Conservation (phyloP, 1,284 basidiomycete genomes). For the Puccinia brachypodii region DNA sequence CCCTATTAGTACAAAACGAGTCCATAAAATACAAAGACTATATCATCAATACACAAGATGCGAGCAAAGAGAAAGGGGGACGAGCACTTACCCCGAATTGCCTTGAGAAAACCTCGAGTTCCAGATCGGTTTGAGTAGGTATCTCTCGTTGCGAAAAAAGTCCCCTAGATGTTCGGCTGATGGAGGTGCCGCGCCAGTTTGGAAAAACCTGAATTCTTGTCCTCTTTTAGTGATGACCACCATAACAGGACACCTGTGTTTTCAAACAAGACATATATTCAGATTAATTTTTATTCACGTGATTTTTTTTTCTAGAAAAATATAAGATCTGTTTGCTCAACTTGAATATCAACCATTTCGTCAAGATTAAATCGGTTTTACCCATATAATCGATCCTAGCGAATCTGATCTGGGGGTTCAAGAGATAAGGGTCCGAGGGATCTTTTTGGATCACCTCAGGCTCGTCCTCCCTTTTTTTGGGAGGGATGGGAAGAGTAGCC, state of each 20-base stretch:
- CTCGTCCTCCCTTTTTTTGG: constrained; percentile 35
- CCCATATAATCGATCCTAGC: constrained; percentile 46
- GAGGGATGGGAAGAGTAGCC: constrained; percentile 27
- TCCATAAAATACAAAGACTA: background rate
- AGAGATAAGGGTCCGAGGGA: constrained; percentile 24
- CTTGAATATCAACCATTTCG: constrained; percentile 49
- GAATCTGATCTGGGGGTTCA: constrained; percentile 36
- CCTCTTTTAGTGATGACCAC: constrained; percentile 50
- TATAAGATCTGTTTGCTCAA: background rate
- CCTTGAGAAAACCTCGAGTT: constrained; percentile 38
- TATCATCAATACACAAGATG: background rate
- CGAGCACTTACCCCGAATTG: constrained; percentile 20
- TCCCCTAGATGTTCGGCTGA: constrained; percentile 30
- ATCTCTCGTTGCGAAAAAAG: constrained; percentile 31
- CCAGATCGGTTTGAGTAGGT: constrained; percentile 31
- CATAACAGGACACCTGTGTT: constrained; percentile 50
- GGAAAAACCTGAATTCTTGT: constrained; percentile 51
- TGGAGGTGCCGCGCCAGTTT: constrained; percentile 49
- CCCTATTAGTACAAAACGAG: background rate
- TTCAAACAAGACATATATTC: background rate
- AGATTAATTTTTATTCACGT: background rate
- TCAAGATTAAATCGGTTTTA: constrained; percentile 38
- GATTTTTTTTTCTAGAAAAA: background rate
- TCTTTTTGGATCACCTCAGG: constrained; percentile 9
- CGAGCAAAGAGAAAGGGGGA: background rate